phyloP scores from a whole-genome alignment of 495 filamentous ascomycete species.

The Tuber borchii region DNA sequence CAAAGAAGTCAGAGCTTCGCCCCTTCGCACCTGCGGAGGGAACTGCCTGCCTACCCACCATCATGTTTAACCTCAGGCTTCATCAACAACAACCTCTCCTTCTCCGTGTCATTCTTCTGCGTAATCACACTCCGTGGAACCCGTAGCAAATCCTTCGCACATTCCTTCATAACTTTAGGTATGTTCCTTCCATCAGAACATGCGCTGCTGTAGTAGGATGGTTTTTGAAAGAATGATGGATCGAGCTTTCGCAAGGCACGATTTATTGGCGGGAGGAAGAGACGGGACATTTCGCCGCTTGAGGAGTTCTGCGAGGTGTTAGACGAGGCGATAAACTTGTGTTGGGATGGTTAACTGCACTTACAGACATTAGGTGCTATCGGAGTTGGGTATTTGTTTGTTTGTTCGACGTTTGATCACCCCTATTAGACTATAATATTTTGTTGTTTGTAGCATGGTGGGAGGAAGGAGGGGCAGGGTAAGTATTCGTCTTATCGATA shows the following conservation, averaged over 20 bases:
- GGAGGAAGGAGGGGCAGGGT: background rate
- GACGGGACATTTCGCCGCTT: constrained; percentile 43
- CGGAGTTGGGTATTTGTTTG: background rate
- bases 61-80: constrained; percentile 59
- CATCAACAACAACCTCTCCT: constrained; percentile 65
- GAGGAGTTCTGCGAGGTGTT: background rate
- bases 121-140: constrained; percentile 53
- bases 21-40: background rate
- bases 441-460: background rate
- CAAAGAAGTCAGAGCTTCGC: constrained; percentile 21
- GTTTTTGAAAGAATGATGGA: constrained; percentile 69
- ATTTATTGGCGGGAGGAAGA: constrained; percentile 73
- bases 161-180: constrained; percentile 54
- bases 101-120: constrained; percentile 47
- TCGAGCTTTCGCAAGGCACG: constrained; percentile 74
- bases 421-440: background rate
- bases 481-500: background rate
- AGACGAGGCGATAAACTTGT: background rate
- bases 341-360: background rate
- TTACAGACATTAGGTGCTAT: background rate
- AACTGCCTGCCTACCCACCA: constrained; percentile 49
- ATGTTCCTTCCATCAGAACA: constrained; percentile 65
- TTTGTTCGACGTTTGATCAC: background rate
- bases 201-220: constrained; percentile 71
- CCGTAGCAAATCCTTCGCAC: constrained; percentile 58